phyloP scores from a whole-genome alignment of 331 rosid species.

The Stylosanthes scabra region DNA sequence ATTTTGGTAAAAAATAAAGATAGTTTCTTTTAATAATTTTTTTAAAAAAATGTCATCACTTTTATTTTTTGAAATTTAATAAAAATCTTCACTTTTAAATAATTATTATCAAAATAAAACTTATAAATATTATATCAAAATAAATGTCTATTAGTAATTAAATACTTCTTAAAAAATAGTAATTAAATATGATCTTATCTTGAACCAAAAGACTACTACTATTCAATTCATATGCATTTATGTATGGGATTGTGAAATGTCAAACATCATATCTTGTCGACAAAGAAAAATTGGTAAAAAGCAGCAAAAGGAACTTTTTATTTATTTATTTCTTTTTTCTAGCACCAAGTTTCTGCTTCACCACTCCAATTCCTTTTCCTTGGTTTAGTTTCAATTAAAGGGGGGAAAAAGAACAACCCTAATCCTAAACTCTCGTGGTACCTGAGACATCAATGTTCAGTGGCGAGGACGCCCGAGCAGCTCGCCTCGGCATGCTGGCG shows the following conservation, averaged over 20 bases:
- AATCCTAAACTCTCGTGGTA: background rate
- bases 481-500: conserved; percentile 45
- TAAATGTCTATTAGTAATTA: no score
- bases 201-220: no score
- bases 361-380: conserved; percentile 2
- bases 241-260: background rate
- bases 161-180: no score
- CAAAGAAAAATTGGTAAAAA: conserved; percentile 42
- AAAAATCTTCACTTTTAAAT: no score
- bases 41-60: no score
- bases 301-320: background rate
- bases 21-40: no score
- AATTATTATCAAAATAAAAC: no score
- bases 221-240: no score
- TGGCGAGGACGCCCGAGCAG: conserved; percentile 51
- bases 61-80: no score
- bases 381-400: background rate
- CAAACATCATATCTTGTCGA: conserved; percentile 54
- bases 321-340: background rate
- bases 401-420: conserved; percentile 43
- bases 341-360: background rate
- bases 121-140: no score
- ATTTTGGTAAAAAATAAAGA: no score
- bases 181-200: no score
- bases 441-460: conserved; percentile 48